Base-by-base conservation (phyloP, 2,329 filamentous ascomycete species). In the Leptographium galeiforme region DNA sequence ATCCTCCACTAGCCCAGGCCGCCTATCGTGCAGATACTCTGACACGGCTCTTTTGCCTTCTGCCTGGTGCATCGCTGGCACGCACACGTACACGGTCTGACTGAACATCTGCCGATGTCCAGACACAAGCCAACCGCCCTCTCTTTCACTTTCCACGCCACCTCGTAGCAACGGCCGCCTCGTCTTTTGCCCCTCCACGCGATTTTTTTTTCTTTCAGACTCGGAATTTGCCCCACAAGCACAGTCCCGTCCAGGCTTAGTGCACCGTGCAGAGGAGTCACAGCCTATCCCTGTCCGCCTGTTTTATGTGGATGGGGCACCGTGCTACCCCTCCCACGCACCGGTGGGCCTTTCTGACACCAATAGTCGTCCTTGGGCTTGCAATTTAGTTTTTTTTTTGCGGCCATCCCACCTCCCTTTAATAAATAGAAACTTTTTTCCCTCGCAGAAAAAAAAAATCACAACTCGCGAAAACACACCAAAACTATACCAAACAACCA, bases 381-480 rank as follows among this genome's bases (percentile, higher is more conserved):
- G 34, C 34, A 38, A 38, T 40, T 40, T 47, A 18, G 14, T 19
- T 44, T 54, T 54, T 54, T 55, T 47, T 49, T 51, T 25, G 19
- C 39, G 36, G 33, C 33, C 47, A 43, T 36, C 30, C 48, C 48
- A 49, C 47, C 47, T 44, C 51, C 39, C 52, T 32, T 40, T 53
- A 56, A 56, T 40, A 50, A 48, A 18, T 32, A 32, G 41, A 54
- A 50, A 53, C 46, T 50, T 55, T 55, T 46, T 45, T 50, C 45
- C 19, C 46, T 18, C 53, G 47, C 48, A 38, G 30, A 48, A 52
- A 55, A 54, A 54, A 52, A 55, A 55, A 52, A 55, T 52, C 38
- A 33, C 36, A 32, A 19, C 30, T 51, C 33, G 36, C 39, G 48
- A 54, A 48, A 36, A 51, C 44, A 50, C 45, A 54, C 52, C 52